These are phyloP conservation scores for Gyrodon lividus DNA, from an alignment of 768 basidiomycete species.

Conservation along the genomic window DNA sequence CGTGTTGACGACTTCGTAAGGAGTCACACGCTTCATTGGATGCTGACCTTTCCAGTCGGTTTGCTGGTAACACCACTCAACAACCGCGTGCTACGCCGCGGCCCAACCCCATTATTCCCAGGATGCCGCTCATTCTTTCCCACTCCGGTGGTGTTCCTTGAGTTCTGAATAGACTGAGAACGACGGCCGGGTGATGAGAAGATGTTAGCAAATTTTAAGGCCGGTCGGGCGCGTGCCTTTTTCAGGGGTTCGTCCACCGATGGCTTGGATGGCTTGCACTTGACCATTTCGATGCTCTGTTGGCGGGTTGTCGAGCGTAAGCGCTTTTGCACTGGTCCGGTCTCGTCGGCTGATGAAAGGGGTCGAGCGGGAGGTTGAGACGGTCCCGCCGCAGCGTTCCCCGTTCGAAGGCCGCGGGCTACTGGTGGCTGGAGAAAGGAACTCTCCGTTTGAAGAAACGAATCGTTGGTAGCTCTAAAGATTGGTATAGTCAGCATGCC, in stretches of 20 bases:
- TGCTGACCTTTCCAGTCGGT: slow-evolving; percentile 54
- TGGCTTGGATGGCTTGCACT: slow-evolving; percentile 60
- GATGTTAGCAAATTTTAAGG: slow-evolving; percentile 82
- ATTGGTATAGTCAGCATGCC: slow-evolving; percentile 6
- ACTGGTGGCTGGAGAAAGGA: slow-evolving; percentile 51
- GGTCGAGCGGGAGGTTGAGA: slow-evolving; percentile 58
- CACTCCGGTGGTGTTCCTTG: slow-evolving; percentile 51
- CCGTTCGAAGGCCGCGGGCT: slow-evolving; percentile 43
- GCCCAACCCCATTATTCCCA: slow-evolving; percentile 42
- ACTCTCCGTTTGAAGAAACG: slow-evolving; percentile 51
- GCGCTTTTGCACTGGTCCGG: slow-evolving; percentile 74
- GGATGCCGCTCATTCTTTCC: slow-evolving; percentile 53
- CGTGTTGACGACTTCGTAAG: background rate
- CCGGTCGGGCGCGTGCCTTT: slow-evolving; percentile 91
- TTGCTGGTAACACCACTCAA: slow-evolving; percentile 57
- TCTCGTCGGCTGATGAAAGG: slow-evolving; percentile 80
- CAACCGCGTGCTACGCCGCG: slow-evolving; percentile 74
- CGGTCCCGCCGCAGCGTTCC: slow-evolving; percentile 38
- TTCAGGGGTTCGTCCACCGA: slow-evolving; percentile 70
- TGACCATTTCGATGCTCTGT: slow-evolving; percentile 46
- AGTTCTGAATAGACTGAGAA: slow-evolving; percentile 70
- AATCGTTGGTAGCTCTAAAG: slow-evolving; percentile 57
- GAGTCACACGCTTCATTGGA: background rate
- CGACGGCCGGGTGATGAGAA: slow-evolving; percentile 84
- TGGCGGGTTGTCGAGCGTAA: slow-evolving; percentile 63